phyloP scores from a whole-genome alignment of 106 monocot genomes.

The Dioscorea dumetorum region DNA sequence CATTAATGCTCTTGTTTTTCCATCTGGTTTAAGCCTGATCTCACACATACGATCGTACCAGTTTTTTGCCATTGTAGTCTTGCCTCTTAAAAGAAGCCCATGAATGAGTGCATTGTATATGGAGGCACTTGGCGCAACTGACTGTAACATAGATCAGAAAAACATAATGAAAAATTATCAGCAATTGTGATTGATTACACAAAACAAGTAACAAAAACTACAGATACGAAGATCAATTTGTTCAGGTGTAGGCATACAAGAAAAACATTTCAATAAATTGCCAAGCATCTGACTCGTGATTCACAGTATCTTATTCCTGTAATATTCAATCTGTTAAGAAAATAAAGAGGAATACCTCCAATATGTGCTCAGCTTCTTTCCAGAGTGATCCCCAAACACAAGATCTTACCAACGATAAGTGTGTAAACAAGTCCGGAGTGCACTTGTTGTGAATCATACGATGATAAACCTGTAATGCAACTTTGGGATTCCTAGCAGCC shows the following conservation, averaged over 20 bases:
- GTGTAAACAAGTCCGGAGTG: slow-evolving; percentile 74
- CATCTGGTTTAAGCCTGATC: slow-evolving; percentile 66
- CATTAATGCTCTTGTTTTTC: slow-evolving; percentile 83
- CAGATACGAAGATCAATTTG: too few relatives aligned
- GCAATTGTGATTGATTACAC: background rate
- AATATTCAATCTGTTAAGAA: too few relatives aligned
- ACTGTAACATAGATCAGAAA: slow-evolving; percentile 30
- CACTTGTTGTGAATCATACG: slow-evolving; percentile 65
- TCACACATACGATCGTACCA: slow-evolving; percentile 52
- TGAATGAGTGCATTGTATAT: slow-evolving; percentile 78
- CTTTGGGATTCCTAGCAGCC: slow-evolving; percentile 62
- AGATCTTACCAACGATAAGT: slow-evolving; percentile 65
- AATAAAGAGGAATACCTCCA: slow-evolving; percentile 43
- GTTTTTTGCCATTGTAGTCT: slow-evolving; percentile 43
- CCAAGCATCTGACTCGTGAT: too few relatives aligned
- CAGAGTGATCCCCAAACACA: slow-evolving; percentile 93
- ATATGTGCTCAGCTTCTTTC: slow-evolving; percentile 57
- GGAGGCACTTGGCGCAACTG: slow-evolving; percentile 49
- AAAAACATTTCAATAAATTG: too few relatives aligned
- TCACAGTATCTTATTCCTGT: too few relatives aligned
- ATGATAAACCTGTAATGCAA: slow-evolving; percentile 76
- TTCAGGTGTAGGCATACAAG: too few relatives aligned
- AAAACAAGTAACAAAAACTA: too few relatives aligned
- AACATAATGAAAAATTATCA: background rate
- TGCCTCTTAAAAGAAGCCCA: slow-evolving; percentile 67